Evolutionary conservation across 371 early-diverging fungal genomes (phyloP).

Genomic region (Mucor irregularis): DNA sequence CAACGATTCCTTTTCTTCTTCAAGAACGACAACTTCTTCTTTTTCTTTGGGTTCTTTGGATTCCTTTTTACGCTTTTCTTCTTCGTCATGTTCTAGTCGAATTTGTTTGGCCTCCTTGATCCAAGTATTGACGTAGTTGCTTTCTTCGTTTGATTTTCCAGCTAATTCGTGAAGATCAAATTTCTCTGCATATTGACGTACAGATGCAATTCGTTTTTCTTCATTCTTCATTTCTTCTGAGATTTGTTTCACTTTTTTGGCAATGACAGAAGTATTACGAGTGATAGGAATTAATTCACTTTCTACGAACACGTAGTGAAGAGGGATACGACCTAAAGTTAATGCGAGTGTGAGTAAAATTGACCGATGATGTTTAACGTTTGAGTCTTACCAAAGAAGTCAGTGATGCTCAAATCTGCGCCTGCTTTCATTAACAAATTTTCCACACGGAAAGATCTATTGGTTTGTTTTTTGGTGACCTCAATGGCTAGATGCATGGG

Average conservation of each 20-base stretch:
- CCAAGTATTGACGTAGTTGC: conserved; percentile 1
- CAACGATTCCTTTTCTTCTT: conserved; percentile 5
- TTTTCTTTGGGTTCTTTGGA: background rate
- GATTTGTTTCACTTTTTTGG: conserved; percentile 19
- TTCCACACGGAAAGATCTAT: conserved; percentile 58
- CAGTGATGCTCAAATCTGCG: conserved; percentile 47
- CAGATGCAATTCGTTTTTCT: conserved; percentile 6
- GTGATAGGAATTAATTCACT: conserved; percentile 47
- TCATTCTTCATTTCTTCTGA: conserved; percentile 13
- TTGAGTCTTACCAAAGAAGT: conserved; percentile 42
- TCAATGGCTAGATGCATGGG: conserved; percentile 61
- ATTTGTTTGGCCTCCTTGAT: conserved; percentile 9
- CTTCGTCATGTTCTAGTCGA: background rate
- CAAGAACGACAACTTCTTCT: background rate
- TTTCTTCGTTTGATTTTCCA: background rate
- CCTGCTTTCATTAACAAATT: conserved; percentile 43
- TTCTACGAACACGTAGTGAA: conserved; percentile 54
- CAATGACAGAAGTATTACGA: conserved; percentile 15
- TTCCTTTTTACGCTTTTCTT: background rate
- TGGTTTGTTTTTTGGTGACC: conserved; percentile 46
- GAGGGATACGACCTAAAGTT: conserved; percentile 50
- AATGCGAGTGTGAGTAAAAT: too few species aligned
- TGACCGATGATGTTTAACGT: too few species aligned
- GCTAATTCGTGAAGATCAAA: conserved; percentile 1
- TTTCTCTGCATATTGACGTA: conserved; percentile 5